phyloP scores from a whole-genome alignment of 306 rosid species.

The Prunus mongolica region DNA sequence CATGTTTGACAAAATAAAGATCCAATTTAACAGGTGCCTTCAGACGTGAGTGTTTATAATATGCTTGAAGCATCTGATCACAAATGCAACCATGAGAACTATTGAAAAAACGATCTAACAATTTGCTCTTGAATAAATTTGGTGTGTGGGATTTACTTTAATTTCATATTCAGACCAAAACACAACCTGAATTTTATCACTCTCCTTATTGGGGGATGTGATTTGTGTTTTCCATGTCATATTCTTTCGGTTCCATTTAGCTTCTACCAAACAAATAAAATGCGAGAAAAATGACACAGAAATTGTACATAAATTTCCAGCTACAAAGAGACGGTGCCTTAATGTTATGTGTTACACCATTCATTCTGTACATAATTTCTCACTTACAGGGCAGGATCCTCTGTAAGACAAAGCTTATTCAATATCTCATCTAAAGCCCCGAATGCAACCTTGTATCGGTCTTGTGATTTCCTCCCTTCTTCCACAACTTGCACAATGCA shows the following conservation, averaged over 20 bases:
- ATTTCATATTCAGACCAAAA: too few species aligned
- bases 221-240: too few species aligned
- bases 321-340: neutral
- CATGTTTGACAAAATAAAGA: too few species aligned
- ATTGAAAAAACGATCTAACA: too few species aligned
- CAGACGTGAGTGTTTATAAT: too few species aligned
- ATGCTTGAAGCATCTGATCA: too few species aligned
- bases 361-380: neutral
- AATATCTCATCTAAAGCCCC: constrained; percentile 47
- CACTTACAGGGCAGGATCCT: constrained; percentile 17
- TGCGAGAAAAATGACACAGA: neutral
- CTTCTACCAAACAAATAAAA: neutral
- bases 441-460: constrained; percentile 34
- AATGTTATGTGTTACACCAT: neutral
- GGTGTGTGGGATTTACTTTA: too few species aligned
- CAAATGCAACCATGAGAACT: too few species aligned
- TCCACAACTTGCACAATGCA: constrained; percentile 64
- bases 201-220: too few species aligned
- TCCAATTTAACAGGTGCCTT: too few species aligned
- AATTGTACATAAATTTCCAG: constrained; percentile 2
- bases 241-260: neutral
- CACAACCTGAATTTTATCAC: too few species aligned
- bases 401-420: constrained; percentile 47
- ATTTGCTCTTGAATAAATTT: too few species aligned
- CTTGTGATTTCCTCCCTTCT: constrained; percentile 62